Conservation (phyloP, 441 rosid species). For the Pelargonium australe region DNA sequence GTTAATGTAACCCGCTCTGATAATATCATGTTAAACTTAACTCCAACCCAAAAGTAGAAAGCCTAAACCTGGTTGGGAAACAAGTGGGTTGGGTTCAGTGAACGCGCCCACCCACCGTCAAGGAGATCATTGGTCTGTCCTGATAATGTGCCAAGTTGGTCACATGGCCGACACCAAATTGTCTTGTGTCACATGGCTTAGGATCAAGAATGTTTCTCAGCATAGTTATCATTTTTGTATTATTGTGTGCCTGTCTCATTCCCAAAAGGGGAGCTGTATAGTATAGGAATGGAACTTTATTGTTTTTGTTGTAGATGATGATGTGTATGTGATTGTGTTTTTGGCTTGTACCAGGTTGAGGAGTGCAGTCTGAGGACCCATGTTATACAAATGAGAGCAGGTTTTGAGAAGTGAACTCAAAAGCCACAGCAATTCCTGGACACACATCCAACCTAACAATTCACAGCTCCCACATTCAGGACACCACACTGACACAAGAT, state of each 20-base stretch:
- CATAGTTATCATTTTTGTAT: constrained; percentile 3
- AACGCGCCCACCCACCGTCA: constrained; percentile 18
- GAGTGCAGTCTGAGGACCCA: constrained; percentile 68
- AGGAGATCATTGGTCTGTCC: constrained; percentile 12
- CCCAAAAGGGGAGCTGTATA: background rate
- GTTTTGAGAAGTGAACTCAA: background rate
- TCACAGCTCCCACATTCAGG: constrained; percentile 20
- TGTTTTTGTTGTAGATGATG: background rate
- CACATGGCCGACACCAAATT: constrained; percentile 15
- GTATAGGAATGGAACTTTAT: constrained; percentile 5
- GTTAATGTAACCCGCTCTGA: too few species aligned
- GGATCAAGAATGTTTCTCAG: constrained; percentile 8
- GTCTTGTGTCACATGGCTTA: constrained; percentile 17
- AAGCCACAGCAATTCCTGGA: constrained; percentile 19
- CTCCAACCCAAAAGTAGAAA: too few species aligned
- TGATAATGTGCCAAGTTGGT: constrained; percentile 17
- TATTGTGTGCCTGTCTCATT: background rate
- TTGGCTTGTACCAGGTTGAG: constrained; percentile 39
- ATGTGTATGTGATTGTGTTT: constrained; percentile 10
- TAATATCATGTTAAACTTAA: too few species aligned
- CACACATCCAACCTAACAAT: constrained; percentile 22
- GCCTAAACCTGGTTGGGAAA: background rate
- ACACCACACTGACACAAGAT: constrained; percentile 9
- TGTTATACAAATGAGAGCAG: constrained; percentile 49
- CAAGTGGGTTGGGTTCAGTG: constrained; percentile 15